A percentile compares a stretch with the other conserved stretches of the same genome.
Conservation (phyloP, 257 asterid genomes). For the Solanum chilense region DNA sequence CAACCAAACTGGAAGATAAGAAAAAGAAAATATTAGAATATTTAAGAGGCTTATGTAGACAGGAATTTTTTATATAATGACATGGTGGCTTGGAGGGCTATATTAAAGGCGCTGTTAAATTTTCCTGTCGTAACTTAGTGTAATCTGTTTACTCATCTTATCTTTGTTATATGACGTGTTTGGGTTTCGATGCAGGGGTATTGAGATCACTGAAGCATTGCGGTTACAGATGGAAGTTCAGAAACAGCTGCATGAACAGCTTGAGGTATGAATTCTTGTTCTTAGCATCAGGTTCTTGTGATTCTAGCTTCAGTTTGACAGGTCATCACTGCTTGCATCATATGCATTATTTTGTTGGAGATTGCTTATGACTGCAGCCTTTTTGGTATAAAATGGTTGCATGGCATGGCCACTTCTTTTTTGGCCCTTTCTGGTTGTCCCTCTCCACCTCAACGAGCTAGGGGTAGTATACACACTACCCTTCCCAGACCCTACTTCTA, state of each 20-base stretch:
- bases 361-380: background rate
- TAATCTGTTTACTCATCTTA: background rate
- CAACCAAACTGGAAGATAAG: background rate
- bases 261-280: background rate
- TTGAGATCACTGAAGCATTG: constrained; percentile 9
- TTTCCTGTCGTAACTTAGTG: background rate
- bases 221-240: constrained; percentile 15
- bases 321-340: background rate
- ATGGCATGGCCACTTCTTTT: background rate
- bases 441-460: background rate
- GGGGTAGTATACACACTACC: background rate
- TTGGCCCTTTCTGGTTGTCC: background rate
- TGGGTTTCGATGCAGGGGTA: background rate
- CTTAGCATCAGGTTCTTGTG: background rate
- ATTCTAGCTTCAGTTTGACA: background rate
- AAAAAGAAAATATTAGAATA: background rate
- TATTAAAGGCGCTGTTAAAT: background rate
- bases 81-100: background rate
- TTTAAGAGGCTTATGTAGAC: background rate
- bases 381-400: background rate
- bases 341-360: background rate
- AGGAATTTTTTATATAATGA: background rate
- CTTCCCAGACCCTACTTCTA: background rate
- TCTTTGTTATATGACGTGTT: background rate
- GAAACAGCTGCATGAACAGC: constrained; percentile 14